These are phyloP conservation scores for Ustilago hordei DNA, from an alignment of 1,284 basidiomycete genomes.

Conservation along the genomic window DNA sequence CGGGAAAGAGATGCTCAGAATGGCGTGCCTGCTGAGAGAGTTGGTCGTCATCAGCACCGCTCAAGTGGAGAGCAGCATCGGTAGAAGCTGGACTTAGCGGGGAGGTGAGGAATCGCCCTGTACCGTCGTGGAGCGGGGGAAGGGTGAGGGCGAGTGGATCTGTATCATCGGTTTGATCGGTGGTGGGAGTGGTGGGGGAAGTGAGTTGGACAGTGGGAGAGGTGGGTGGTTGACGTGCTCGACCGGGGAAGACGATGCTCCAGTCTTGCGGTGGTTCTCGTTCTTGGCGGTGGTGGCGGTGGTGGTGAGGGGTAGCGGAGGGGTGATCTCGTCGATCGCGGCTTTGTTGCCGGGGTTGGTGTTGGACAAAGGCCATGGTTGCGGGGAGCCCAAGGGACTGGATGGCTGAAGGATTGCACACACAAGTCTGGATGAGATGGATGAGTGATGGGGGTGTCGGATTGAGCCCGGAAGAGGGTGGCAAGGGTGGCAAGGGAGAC, in stretches of 20 bases:
- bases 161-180: slow-evolving; percentile 19
- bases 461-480: too few relatives aligned
- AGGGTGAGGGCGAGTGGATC: slow-evolving; percentile 37
- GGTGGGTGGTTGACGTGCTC: slow-evolving; percentile 23
- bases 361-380: slow-evolving; percentile 49
- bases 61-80: slow-evolving; percentile 17
- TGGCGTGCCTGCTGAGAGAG: slow-evolving; percentile 22
- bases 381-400: background rate
- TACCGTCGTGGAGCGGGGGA: slow-evolving; percentile 46
- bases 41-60: slow-evolving; percentile 25
- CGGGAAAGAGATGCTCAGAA: slow-evolving; percentile 33
- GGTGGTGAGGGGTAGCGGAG: slow-evolving; percentile 8
- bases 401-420: background rate
- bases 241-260: slow-evolving; percentile 52
- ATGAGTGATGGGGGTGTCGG: too few relatives aligned
- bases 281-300: slow-evolving; percentile 19
- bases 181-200: background rate
- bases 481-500: too few relatives aligned
- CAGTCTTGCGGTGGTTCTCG: slow-evolving; percentile 35
- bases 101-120: slow-evolving; percentile 42
- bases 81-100: slow-evolving; percentile 38
- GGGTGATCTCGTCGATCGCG: slow-evolving; percentile 30
- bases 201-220: slow-evolving; percentile 9
- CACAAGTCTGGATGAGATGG: background rate
- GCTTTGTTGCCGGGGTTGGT: slow-evolving; percentile 45